Percentiles rank a stretch among this genome's conserved stretches.
These are phyloP conservation scores for Arachnopeziza araneosa DNA, from an alignment of 2,329 filamentous ascomycete species.

Conservation along the genomic window DNA sequence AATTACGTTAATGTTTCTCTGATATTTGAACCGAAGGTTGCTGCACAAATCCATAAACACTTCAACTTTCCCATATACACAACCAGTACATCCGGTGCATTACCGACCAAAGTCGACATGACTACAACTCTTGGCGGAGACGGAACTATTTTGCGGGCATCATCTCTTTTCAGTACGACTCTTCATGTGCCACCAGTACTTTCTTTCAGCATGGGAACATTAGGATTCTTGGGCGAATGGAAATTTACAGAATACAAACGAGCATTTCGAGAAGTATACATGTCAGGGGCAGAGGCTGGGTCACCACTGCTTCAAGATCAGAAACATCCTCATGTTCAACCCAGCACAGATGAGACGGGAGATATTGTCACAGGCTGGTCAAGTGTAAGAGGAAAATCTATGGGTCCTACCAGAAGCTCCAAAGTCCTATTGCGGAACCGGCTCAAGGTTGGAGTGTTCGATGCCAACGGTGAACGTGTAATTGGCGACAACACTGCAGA, in stretches of 20 bases:
- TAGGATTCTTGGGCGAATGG: conserved; percentile 95
- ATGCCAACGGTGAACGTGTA: conserved; percentile 58
- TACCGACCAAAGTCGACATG: conserved; percentile 79
- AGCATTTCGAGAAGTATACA: conserved; percentile 88
- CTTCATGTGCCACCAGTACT: conserved; percentile 81
- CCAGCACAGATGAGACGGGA: conserved; percentile 13
- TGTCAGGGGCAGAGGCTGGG: conserved; percentile 56
- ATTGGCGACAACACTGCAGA: conserved; percentile 32
- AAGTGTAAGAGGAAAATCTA: conserved; percentile 69
- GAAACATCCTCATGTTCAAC: conserved; percentile 27
- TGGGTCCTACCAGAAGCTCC: conserved; percentile 68
- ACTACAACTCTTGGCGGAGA: conserved; percentile 90
- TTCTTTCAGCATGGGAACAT: conserved; percentile 92
- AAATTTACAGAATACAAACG: conserved; percentile 90
- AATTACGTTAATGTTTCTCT: conserved; percentile 79
- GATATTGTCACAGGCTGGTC: conserved; percentile 57
- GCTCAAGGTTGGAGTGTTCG: conserved; percentile 79
- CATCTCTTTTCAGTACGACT: conserved; percentile 79
- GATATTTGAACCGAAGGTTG: conserved; percentile 74
- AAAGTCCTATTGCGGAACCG: conserved; percentile 83
- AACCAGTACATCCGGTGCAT: conserved; percentile 34
- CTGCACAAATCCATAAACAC: conserved; percentile 61
- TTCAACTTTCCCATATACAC: conserved; percentile 72
- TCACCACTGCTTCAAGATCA: conserved; percentile 28
- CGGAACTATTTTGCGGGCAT: conserved; percentile 81